Evolutionary conservation across 2,329 filamentous ascomycete genomes (phyloP).

Genomic region (Aspergillus pseudoterreus): DNA sequence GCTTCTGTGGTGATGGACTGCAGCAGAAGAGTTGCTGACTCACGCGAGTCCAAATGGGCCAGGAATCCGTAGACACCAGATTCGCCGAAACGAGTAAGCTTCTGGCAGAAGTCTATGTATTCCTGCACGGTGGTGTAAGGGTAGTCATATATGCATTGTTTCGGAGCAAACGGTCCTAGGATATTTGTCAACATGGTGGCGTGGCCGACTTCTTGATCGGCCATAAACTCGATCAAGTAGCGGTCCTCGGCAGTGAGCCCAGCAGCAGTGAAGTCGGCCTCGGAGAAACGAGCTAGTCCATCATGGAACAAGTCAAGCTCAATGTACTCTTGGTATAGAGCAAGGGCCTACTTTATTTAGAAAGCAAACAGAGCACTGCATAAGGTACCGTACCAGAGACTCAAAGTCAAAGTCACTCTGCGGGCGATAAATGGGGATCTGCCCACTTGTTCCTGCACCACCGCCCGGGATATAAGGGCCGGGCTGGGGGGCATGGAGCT

Average conservation of each 20-base stretch:
- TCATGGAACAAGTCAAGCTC: conserved; percentile 80
- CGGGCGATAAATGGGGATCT: conserved; percentile 69
- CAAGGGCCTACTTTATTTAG: conserved; percentile 49
- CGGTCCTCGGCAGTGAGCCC: conserved; percentile 68
- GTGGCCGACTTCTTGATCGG: conserved; percentile 71
- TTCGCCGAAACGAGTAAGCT: conserved; percentile 78
- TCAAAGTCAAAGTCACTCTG: conserved; percentile 81
- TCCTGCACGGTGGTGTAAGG: conserved; percentile 71
- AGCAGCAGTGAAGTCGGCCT: conserved; percentile 64
- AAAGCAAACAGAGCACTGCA: conserved; percentile 1
- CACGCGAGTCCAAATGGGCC: conserved; percentile 70
- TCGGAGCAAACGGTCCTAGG: conserved; percentile 65
- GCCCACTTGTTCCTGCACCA: conserved; percentile 74
- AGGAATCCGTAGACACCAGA: conserved; percentile 78
- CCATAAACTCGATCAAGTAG: conserved; percentile 71
- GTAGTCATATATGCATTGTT: conserved; percentile 78
- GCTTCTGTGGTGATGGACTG: conserved; percentile 77
- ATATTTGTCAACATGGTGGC: conserved; percentile 75
- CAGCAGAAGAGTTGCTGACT: conserved; percentile 67
- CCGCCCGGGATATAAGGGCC: conserved; percentile 70
- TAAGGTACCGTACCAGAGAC: conserved; percentile 51
- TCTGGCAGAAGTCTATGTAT: conserved; percentile 80
- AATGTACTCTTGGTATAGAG: conserved; percentile 78
- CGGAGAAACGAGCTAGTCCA: conserved; percentile 66
- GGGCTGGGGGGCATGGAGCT: conserved; percentile 64